phyloP scores from a whole-genome alignment of 2,329 filamentous ascomycete genomes.

The Catunica adiposa region DNA sequence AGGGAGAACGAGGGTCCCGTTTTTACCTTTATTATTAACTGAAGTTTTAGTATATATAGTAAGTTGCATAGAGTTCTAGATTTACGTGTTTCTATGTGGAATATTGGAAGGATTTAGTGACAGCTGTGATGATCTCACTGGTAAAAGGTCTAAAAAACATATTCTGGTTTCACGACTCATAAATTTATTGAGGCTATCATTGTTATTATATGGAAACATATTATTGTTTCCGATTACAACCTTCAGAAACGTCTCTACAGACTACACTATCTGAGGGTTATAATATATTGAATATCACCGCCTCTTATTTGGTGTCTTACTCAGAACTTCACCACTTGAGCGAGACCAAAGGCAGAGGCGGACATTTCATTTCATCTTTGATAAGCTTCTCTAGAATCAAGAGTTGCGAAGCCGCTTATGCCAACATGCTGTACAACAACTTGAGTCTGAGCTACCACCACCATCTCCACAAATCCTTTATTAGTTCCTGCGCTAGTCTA shows the following conservation, averaged over 20 bases:
- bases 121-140: constrained; percentile 3
- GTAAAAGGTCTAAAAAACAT: constrained; percentile 6
- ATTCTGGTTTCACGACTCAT: constrained; percentile 2
- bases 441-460: constrained; percentile 1
- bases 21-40: neutral
- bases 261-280: neutral
- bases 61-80: neutral
- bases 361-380: neutral
- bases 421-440: constrained; percentile 1
- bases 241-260: neutral
- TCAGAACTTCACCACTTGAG: neutral
- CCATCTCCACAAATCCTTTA: neutral
- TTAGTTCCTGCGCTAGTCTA: neutral
- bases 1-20: too few relatives aligned
- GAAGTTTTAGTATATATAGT: neutral
- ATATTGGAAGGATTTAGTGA: neutral
- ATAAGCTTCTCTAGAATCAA: neutral
- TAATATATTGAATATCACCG: neutral
- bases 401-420: neutral
- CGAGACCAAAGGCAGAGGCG: constrained; percentile 6
- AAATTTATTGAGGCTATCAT: neutral
- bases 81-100: neutral
- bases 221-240: neutral
- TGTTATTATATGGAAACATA: neutral
- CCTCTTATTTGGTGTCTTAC: constrained; percentile 6